Percentiles rank a stretch among this genome's conserved stretches.
Evolutionary conservation across 2,329 filamentous ascomycete genomes (phyloP).

Genomic region (Botrytis hyacinthi): DNA sequence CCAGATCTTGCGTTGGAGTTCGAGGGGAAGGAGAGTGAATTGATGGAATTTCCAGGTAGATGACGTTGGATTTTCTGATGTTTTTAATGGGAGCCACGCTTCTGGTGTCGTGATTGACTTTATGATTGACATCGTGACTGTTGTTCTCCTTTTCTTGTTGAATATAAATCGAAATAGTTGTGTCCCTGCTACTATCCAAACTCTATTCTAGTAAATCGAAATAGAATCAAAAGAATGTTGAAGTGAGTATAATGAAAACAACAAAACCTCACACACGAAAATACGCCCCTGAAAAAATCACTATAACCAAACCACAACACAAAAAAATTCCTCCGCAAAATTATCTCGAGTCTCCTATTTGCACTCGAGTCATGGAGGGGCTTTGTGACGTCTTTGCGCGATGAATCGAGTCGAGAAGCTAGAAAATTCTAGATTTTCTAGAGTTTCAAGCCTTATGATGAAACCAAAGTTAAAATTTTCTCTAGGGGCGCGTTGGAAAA

Average conservation of each 20-base stretch:
- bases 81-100: neutral
- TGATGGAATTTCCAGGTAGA: neutral
- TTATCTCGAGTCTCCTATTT: neutral
- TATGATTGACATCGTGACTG: neutral
- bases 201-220: neutral
- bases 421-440: conserved; percentile 1
- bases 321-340: neutral
- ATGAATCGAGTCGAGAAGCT: neutral
- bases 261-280: neutral
- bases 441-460: neutral
- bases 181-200: neutral
- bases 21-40: conserved; percentile 5
- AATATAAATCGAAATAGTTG: neutral
- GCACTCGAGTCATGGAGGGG: neutral
- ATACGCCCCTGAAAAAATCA: neutral
- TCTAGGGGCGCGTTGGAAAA: neutral
- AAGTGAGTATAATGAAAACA: neutral
- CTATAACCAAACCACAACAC: neutral
- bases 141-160: neutral
- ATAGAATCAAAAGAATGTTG: neutral
- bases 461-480: neutral
- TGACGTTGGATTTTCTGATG: neutral
- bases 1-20: conserved; percentile 17
- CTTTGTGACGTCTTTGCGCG: neutral
- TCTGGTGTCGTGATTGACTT: neutral